Base-by-base conservation (phyloP, 2,329 filamentous ascomycete genomes). In the Diaporthe vaccinii region DNA sequence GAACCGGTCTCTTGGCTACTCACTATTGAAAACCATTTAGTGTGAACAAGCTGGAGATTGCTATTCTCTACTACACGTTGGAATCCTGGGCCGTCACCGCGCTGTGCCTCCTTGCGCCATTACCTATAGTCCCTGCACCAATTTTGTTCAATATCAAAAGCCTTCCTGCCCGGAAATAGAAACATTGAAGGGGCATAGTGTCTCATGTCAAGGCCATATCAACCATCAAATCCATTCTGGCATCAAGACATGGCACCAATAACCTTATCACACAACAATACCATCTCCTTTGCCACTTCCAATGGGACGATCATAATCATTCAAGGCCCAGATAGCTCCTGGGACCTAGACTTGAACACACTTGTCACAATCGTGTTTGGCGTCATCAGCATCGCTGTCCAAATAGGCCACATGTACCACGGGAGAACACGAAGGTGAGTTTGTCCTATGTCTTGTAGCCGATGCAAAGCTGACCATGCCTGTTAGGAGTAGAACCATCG, bases 311-410 rank as follows among this genome's bases (percentile, higher is more conserved):
- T 31, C 15, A 31, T 28, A n/a, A 6, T 51, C n/a, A 20, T 69
- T 7, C 61, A 74, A 31, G 17, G 39, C 5, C 3, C 53, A 15
- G 62, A 70, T 15, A 58, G 3, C 39, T 9, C 62, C 10, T 74
- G 72, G 72, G 22, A 14, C 25, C 28, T 74, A 62, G 72, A 74
- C 39, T 17, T 74, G 14, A 74, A 70, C 17, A 74, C 72, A 3
- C 31, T 74, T 9, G 55, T 74, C 10, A 55, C 62, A 3, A 70
- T 74, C 12, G 22, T 69, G n/a, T 74, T 74, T 36, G 72, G 72
- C 9, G 4, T 70, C 0, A 55, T 74, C 2, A 22, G 3, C 31
- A 41, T 69, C 10, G 49, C 46, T 14, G 41, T 69, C 6, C 65
- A 69, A 55, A 34, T 34, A 25, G 34, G 22, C 4, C 65, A 69